These are phyloP conservation scores for Cantharellus anzutake DNA, from an alignment of 768 basidiomycete species.

Conservation along the genomic window DNA sequence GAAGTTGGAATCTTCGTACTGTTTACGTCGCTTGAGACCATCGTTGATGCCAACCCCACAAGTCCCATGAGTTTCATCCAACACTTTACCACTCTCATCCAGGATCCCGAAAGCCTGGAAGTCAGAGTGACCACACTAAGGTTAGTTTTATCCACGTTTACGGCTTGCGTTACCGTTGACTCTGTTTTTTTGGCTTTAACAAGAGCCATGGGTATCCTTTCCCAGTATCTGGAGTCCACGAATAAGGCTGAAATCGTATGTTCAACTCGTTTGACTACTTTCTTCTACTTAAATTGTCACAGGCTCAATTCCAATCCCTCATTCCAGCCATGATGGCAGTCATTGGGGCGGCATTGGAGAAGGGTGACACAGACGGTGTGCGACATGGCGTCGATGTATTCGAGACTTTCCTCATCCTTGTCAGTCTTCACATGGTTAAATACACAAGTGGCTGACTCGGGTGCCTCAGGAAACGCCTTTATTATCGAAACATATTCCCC, in stretches of 20 bases:
- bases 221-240: constrained; percentile 77
- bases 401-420: constrained; percentile 86
- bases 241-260: constrained; percentile 76
- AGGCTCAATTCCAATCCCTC: constrained; percentile 46
- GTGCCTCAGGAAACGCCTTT: constrained; percentile 70
- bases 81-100: constrained; percentile 51
- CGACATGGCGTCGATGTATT: constrained; percentile 88
- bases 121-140: constrained; percentile 80
- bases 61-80: constrained; percentile 58
- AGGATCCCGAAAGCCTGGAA: constrained; percentile 72
- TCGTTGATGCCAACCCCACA: constrained; percentile 75
- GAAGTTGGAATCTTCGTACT: constrained; percentile 86
- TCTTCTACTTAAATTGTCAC: background rate
- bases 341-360: constrained; percentile 63
- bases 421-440: constrained; percentile 19
- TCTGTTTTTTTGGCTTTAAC: background rate
- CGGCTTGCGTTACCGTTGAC: background rate
- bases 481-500: constrained; percentile 69
- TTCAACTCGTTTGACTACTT: constrained; percentile 6
- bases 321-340: constrained; percentile 81
- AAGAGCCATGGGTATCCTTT: constrained; percentile 77
- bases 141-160: constrained; percentile 20
- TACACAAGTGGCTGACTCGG: background rate
- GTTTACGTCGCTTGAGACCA: constrained; percentile 78
- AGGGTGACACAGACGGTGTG: constrained; percentile 60